Base-by-base conservation (phyloP, 495 filamentous ascomycete species). In the Podospora pseudocomata region DNA sequence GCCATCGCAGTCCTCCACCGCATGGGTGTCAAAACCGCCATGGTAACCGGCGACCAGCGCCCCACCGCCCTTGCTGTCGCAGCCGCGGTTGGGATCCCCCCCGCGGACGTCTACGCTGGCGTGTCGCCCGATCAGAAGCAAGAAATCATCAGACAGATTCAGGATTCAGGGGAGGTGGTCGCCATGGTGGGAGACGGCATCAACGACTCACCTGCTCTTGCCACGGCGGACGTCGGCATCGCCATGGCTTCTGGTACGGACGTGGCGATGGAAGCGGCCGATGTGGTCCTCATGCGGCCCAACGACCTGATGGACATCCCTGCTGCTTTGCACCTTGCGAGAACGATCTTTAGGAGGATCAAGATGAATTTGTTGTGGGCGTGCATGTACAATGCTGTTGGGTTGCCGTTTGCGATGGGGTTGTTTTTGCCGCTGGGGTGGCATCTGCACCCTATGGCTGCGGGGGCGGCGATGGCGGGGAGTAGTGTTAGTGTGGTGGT, bases 111-210 rank as follows among this genome's bases (percentile, higher is more conserved):
- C 32, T 88, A 89, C 75, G 92, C 95, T 49, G 90, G 90, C 18
- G 90, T 93, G 39, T 91, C 91, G 6, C 95, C 95, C 1, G 89
- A 91, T 56, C 88, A 95, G 71, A 99, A 99, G 70, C 92, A 93
- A 69, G 80, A 82, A 28, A 96, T 98, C 73, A 86, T 99, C 76
- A 85, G 87, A 19, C 77, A 87, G 58, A 85, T 97, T 49, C 91
- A 97, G 79, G 82, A 81, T 0, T 70, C 78, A 2, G 92, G 93
- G 68, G 85, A 90, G 58, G 82, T 89, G 63, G 91, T 99, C 26
- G 95, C 92, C 71, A 98, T 99, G 95, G 95, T 98, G 26, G 95
- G 95, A 64, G 95, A 99, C 75, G 95, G 95, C 53, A 97, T 99
- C 85, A 99, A 99, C 77, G 95, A 99, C 82, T 97, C 94, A 0